phyloP scores from a whole-genome alignment of 1,284 basidiomycete species.

The Coniophora puteana region DNA sequence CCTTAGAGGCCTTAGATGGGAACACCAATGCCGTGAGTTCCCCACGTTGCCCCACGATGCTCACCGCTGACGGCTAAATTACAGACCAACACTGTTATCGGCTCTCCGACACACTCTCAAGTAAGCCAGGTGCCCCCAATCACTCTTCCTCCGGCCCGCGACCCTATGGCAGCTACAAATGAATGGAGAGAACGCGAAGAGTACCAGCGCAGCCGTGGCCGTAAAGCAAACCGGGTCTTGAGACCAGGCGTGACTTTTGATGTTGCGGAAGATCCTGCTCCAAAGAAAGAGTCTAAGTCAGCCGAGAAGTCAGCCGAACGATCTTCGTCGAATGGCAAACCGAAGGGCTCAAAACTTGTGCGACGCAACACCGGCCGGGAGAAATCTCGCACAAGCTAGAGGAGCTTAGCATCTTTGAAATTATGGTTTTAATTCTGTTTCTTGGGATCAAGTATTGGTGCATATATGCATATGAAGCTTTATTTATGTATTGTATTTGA shows the following conservation, averaged over 20 bases:
- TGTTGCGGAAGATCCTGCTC: conserved; percentile 44
- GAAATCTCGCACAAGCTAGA: too few species aligned
- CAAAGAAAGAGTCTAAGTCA: too few species aligned
- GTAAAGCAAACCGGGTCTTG: conserved; percentile 44
- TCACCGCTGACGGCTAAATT: conserved; percentile 11
- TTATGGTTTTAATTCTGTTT: too few species aligned
- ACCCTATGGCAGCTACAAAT: conserved; percentile 56
- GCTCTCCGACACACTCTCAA: conserved; percentile 69
- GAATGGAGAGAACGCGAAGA: conserved; percentile 62
- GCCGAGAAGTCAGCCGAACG: too few species aligned
- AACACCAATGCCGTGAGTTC: conserved; percentile 50
- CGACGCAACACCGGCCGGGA: conserved; percentile 27
- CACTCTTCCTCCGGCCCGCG: conserved; percentile 55
- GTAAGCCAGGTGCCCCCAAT: conserved; percentile 46
- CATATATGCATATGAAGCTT: too few species aligned
- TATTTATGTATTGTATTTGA: too few species aligned
- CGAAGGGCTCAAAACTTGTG: conserved; percentile 24
- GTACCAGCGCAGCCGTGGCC: conserved; percentile 30
- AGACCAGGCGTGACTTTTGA: conserved; percentile 73
- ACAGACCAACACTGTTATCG: conserved; percentile 66
- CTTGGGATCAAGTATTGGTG: too few species aligned
- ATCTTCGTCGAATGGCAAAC: conserved; percentile 14
- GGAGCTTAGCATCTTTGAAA: too few species aligned
- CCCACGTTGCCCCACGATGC: conserved; percentile 3
- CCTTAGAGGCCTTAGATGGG: conserved; percentile 71